These are phyloP conservation scores for Haplographium delicatum DNA, from an alignment of 495 filamentous ascomycete species.

Conservation along the genomic window DNA sequence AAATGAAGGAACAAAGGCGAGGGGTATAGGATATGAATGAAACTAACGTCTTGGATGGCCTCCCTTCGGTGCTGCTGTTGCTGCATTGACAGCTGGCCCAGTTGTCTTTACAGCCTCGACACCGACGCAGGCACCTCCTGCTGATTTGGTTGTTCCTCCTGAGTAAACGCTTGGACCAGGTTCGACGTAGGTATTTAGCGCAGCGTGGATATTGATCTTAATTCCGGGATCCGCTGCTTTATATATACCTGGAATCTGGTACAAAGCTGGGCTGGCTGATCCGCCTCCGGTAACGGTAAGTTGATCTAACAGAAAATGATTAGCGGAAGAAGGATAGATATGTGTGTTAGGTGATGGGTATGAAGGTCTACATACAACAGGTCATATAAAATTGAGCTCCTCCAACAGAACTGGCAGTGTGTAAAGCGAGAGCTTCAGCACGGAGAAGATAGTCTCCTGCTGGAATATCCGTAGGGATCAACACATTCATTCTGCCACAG, in stretches of 20 bases:
- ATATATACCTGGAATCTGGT: constrained; percentile 53
- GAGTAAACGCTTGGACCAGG: constrained; percentile 49
- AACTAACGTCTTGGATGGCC: no score
- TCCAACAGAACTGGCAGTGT: constrained; percentile 50
- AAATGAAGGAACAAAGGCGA: no score
- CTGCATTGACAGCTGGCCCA: no score
- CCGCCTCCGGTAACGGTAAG: constrained; percentile 61
- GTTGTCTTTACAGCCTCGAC: no score
- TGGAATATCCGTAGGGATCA: constrained; percentile 58
- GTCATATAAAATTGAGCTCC: constrained; percentile 67
- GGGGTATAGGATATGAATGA: no score
- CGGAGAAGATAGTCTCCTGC: constrained; percentile 74
- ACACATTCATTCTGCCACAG: constrained; percentile 42
- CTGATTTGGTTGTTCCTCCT: constrained; percentile 28
- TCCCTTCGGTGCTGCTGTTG: no score
- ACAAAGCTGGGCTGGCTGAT: constrained; percentile 49
- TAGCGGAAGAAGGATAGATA: no score
- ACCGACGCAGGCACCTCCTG: constrained; percentile 11
- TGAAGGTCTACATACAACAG: constrained; percentile 30
- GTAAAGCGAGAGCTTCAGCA: constrained; percentile 74
- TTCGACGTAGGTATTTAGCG: constrained; percentile 40
- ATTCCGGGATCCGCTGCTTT: constrained; percentile 64
- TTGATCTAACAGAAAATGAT: constrained; percentile 31
- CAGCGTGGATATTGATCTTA: constrained; percentile 58
- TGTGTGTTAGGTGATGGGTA: no score